Base-by-base conservation (phyloP, 75 land plant genomes). In the Isoetes taiwanensis region DNA sequence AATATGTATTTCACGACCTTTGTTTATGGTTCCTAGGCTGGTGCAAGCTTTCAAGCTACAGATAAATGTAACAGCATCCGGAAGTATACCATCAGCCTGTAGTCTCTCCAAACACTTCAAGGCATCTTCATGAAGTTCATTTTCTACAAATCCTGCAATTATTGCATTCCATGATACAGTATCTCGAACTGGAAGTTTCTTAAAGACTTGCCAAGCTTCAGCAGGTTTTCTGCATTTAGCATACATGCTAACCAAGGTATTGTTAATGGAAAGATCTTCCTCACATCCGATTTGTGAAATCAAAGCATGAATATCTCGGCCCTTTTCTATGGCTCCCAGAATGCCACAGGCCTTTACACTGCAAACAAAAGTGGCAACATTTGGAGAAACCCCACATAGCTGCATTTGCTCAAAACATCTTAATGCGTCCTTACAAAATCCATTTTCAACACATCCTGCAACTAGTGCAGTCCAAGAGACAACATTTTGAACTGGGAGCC, bases 181-280 rank as follows among this genome's bases (percentile, higher is more conserved):
- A 16, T 16, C 70, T 64, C 61, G 72, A 40, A 38, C 46, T 1
- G 28, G n/a, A 66, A 76, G 69, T 4, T 34, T 54, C 5, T 43
- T 16, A 23, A 76, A 73, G 21, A 80, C 34, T 28, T 1, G 29
- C 29, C 41, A 28, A 3, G 69, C 76, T 30, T 73, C 65, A 30
- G 70, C 65, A 26, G 68, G 10, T 12, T 11, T 31, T 2, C 79
- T 77, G 56, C 77, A 80, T 61, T 70, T 76, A 6, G 63, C 34
- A 64, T 80, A 80, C 76, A 81, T 61, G 23, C 77, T 80, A 28
- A 76, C 57, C 31, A 76, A 30, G 0, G 77, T 54, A 41, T 75
- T 81, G 24, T 64, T 52, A 0, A 77, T 41, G 12, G 61, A 38
- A 5, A 73, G 68, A 62, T 73, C 70, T 11, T 6, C 27, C 24